Conservation (phyloP, 2,329 filamentous ascomycete genomes). For the Berkeleyomyces basicola region DNA sequence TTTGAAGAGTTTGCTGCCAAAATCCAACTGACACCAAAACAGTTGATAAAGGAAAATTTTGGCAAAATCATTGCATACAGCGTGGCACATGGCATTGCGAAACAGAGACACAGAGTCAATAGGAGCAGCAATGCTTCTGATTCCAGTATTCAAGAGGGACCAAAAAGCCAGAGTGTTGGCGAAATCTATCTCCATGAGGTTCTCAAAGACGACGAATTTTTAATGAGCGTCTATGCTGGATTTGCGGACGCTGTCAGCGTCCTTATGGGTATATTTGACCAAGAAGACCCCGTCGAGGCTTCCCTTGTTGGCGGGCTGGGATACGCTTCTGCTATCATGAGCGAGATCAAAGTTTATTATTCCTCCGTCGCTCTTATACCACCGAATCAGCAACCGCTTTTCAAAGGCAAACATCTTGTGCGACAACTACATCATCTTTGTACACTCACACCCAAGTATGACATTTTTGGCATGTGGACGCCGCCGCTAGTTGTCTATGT, state of each 20-base stretch:
- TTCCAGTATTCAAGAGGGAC: not conserved
- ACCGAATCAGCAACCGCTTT: conserved; percentile 71
- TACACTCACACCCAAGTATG: conserved; percentile 44
- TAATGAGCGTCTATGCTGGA: conserved; percentile 44
- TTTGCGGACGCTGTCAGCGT: conserved; percentile 63
- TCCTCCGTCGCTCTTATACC: conserved; percentile 50
- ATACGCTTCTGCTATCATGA: conserved; percentile 46
- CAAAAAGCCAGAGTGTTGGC: conserved; percentile 1
- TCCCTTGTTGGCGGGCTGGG: conserved; percentile 43
- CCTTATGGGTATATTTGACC: conserved; percentile 61
- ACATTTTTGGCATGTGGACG: conserved; percentile 54
- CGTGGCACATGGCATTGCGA: conserved; percentile 41
- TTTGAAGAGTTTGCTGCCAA: conserved; percentile 41
- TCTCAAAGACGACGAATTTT: conserved; percentile 50
- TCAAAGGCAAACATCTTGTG: conserved; percentile 60
- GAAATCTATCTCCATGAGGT: conserved; percentile 26
- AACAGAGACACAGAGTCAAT: conserved; percentile 3
- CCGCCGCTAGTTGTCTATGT: conserved; percentile 57
- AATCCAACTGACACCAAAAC: conserved; percentile 35
- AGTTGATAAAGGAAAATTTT: conserved; percentile 53
- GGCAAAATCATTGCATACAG: conserved; percentile 68
- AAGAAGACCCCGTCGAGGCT: conserved; percentile 57
- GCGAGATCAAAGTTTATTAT: conserved; percentile 51
- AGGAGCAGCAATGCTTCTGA: not conserved
- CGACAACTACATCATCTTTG: conserved; percentile 67